Evolutionary conservation across 306 rosid species (phyloP), one percentile per base, ranked within the genome.

Genomic region (Citrullus amarus): DNA sequence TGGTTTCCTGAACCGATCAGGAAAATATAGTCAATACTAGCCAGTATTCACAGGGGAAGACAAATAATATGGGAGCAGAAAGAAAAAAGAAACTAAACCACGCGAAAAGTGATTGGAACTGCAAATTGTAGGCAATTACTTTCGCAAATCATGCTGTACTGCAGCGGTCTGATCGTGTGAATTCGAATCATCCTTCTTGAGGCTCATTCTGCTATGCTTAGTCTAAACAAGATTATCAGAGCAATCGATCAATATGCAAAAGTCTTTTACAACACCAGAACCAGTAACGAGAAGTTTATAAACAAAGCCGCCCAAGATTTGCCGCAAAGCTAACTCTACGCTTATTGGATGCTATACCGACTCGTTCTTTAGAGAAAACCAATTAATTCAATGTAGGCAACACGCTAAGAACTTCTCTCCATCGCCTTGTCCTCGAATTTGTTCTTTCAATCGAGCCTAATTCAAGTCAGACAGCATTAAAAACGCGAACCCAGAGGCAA

Each of bases 151-250:
- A 16, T 82, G 86, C 79, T 83, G 82, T 79, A 69, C 51, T 41
- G 78, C 81, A 28, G 86, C 57, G 50, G 79, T 80, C 75, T 86
- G 88, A 79, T 84, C 88, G 81, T 79, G 54, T 58, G 68, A 82
- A 78, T 39, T 80, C 18, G 78, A 80, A 32, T 84, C 91, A 70
- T 87, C 92, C 39, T 65, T 90, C 87, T 82, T 92, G 48, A 82
- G 83, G 86, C 91, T 91, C 99, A 96, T 96, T 88, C 61, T 88
- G 88, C 46, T 70, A 65, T 20, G 75, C 84, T 84, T 70, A 48
- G 30, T 76, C 77, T 67, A 67, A 80, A 38, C 83, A 79, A 69
- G 70, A 77, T 9, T 74, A 79, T 54, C 60, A 84, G 81, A 46
- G 80, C 60, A 83, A 78, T 77, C 22, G 70, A 82, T 79, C 79